These are phyloP conservation scores for Daldinia childiae DNA, from an alignment of 495 filamentous ascomycete species.

Conservation along the genomic window DNA sequence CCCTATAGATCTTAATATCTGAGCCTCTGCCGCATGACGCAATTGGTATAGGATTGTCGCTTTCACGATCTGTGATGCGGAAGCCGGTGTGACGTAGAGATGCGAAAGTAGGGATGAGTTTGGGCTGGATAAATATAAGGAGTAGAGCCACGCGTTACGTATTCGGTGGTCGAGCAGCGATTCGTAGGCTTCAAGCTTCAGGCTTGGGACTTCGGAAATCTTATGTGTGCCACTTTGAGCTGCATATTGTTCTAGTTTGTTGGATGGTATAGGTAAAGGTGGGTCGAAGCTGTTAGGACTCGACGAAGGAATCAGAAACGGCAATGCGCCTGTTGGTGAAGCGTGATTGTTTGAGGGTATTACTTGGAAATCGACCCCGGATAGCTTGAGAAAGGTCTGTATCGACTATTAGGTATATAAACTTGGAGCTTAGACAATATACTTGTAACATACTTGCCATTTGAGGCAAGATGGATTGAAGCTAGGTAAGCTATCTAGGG, in stretches of 20 bases:
- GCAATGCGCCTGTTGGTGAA: constrained; percentile 84
- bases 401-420: constrained; percentile 16
- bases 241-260: constrained; percentile 76
- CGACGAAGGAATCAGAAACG: constrained; percentile 78
- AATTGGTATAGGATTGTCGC: constrained; percentile 69
- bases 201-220: constrained; percentile 15
- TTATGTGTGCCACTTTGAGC: constrained; percentile 46
- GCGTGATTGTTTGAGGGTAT: constrained; percentile 89
- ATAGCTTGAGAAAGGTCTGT: constrained; percentile 86
- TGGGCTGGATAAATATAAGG: constrained; percentile 75
- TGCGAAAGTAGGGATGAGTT: constrained; percentile 70
- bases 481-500: constrained; percentile 70
- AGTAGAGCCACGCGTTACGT: constrained; percentile 87
- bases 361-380: constrained; percentile 72
- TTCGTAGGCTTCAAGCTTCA: constrained; percentile 78
- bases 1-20: constrained; percentile 71
- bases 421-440: neutral
- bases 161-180: constrained; percentile 81
- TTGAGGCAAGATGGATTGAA: constrained; percentile 95
- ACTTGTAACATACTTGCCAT: constrained; percentile 79
- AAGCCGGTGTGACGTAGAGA: constrained; percentile 74
- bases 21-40: constrained; percentile 72
- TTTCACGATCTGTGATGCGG: constrained; percentile 70
- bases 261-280: constrained; percentile 65
- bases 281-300: constrained; percentile 31